Base-by-base conservation (phyloP, 1,284 basidiomycete species). In the Apiotrichum laibachii region DNA sequence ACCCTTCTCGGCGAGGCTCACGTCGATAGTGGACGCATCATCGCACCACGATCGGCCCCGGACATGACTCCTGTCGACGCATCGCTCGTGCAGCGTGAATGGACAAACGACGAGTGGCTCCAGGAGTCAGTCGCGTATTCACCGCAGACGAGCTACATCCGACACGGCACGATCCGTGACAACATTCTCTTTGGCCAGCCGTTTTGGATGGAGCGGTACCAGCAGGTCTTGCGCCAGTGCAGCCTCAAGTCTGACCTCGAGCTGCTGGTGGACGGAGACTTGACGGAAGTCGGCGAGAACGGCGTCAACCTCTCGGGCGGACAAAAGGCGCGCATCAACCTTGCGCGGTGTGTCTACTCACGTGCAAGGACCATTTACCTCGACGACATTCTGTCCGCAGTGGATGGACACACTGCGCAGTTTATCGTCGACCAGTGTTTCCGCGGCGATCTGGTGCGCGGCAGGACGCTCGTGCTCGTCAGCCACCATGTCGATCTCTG, bases 201-300 rank as follows among this genome's bases (percentile, higher is more conserved):
- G 0, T 69, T 75, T 57, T 73, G 75, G 69, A 49, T 55, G 18
- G 67, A 68, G 5, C 60, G 78, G 11, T 80, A 80, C 63, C 22
- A 64, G 5, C 71, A 75, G 19, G 69, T 70, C 7, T 55, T 79
- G 11, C 58, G 67, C 18, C 69, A 73, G 49, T 72, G 72, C 35
- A 71, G 69, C 2, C 63, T 80, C 21, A 43, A 70, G 2, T 55
- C 73, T 1, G 79, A 80, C 56, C 61, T 80, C 8, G 66, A 63
- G 1, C 45, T 77, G 1, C 53, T 80, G n/a, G 55, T 66, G 0
- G 71, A 77, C 50, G 75, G 72, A 0, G 79, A 80, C 62, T 50
- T 72, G 53, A 91, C 89, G 0, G 88, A 92, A 73, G 89, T 94
- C 34, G 91, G 91, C 31, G 91, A 92, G 76, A 85, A 88, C 65